Conservation (phyloP, 495 filamentous ascomycete genomes). For the Neurospora discreta region DNA sequence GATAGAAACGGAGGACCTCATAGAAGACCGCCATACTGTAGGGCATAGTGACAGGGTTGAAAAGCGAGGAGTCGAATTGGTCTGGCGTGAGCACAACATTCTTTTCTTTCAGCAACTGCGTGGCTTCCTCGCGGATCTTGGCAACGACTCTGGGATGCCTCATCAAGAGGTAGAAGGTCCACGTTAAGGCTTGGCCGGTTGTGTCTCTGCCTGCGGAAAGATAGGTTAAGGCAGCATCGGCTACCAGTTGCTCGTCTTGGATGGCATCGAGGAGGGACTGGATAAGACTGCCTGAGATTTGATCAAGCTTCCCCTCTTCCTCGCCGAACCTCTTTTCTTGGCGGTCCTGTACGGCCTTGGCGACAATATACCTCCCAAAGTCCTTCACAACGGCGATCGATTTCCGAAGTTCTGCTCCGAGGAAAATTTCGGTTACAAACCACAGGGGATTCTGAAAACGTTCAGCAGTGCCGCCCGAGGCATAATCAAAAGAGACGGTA, state of each 20-base stretch:
- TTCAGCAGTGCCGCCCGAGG: conserved; percentile 45
- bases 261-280: conserved; percentile 45
- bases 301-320: conserved; percentile 23
- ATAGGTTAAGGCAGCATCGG: conserved; percentile 51
- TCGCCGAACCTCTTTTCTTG: not conserved
- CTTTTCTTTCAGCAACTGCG: conserved; percentile 8
- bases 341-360: conserved; percentile 30
- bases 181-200: conserved; percentile 49
- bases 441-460: conserved; percentile 53
- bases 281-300: conserved; percentile 43
- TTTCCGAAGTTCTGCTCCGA: conserved; percentile 33
- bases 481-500: conserved; percentile 44
- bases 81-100: not conserved
- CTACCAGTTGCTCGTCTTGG: conserved; percentile 34
- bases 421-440: conserved; percentile 40
- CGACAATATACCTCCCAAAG: conserved; percentile 42
- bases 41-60: conserved; percentile 34
- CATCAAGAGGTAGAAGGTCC: conserved; percentile 48
- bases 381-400: conserved; percentile 35
- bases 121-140: conserved; percentile 33
- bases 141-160: conserved; percentile 27
- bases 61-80: conserved; percentile 22
- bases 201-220: conserved; percentile 51
- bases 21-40: conserved; percentile 48
- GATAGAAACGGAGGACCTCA: conserved; percentile 44